Conservation (phyloP, 345 rosid genomes). For the Pugionium dolabratum region DNA sequence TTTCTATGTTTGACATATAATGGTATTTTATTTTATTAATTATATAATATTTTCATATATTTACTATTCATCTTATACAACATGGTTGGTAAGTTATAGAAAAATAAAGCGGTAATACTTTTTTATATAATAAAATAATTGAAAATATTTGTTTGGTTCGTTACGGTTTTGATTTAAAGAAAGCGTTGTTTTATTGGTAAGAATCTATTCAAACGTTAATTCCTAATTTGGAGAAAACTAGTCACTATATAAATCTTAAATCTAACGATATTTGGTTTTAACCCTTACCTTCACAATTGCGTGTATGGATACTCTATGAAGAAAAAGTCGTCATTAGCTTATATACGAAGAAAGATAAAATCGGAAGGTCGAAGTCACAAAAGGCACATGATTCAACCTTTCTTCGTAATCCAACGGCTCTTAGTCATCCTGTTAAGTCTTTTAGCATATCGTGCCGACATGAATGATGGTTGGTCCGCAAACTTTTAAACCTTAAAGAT, state of each 20-base stretch:
- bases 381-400: constrained; percentile 38
- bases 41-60: too few species aligned
- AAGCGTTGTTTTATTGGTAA: too few species aligned
- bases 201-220: not conserved
- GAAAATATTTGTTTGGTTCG: not conserved
- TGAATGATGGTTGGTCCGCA: constrained; percentile 21
- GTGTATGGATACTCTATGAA: constrained; percentile 22
- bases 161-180: not conserved
- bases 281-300: too few species aligned
- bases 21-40: too few species aligned
- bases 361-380: not conserved
- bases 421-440: constrained; percentile 1
- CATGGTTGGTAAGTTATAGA: too few species aligned
- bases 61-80: too few species aligned
- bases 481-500: constrained; percentile 27
- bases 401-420: constrained; percentile 37
- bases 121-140: too few species aligned
- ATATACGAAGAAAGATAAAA: constrained; percentile 17
- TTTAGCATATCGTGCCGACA: constrained; percentile 30
- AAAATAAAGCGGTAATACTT: too few species aligned
- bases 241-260: constrained; percentile 15
- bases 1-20: too few species aligned
- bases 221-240: not conserved
- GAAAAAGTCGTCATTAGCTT: constrained; percentile 25
- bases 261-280: constrained; percentile 8